Evolutionary conservation across 176 grass and related monocot genomes (phyloP), one percentile per base, ranked within the genome.

Genomic region (Musa beccarii): DNA sequence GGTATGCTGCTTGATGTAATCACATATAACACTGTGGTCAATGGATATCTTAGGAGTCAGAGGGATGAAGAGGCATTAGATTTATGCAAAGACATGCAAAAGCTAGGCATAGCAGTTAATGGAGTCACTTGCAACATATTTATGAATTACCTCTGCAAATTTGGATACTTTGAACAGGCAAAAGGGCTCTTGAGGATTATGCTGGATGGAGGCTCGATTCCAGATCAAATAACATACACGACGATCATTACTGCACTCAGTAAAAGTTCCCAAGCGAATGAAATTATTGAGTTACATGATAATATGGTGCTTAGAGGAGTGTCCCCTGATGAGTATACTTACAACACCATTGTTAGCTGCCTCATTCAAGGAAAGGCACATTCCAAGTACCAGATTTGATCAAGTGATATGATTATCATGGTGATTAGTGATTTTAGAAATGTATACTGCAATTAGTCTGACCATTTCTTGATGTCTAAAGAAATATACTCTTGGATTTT

Each of bases 271-370:
- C 51, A 56, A 19, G 68, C 54, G 28, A 19, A 52, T 72, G 69
- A 80, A 72, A 68, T 72, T 1, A 72, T 80, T 16, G 68, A 72
- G 21, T 51, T 80, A 54, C 78, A 80, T 72, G 78, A 80, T 26
- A 63, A 72, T 62, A 72, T 80, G 78, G 49, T 80, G 3, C 15
- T 72, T 63, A 80, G 68, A 63, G 78, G 78, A 72, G 68, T 80
- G 1, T 19, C 54, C 19, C 55, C 49, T 64, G 68, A 80, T 72
- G 56, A 80, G 3, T 72, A 72, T 52, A 80, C 68, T 51, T 80
- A 72, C 34, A 72, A 72, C 53, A 52, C 28, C 21, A 25, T 80
- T 72, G 68, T 63, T 20, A 80, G 78, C 6, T 63, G 19, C 1
- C 68, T 80, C n/a, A 25, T 63, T 62, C 12, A 57, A 63, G 21